Evolutionary conservation across 345 rosid genomes (phyloP).

Genomic region (Luvunga scandens): DNA sequence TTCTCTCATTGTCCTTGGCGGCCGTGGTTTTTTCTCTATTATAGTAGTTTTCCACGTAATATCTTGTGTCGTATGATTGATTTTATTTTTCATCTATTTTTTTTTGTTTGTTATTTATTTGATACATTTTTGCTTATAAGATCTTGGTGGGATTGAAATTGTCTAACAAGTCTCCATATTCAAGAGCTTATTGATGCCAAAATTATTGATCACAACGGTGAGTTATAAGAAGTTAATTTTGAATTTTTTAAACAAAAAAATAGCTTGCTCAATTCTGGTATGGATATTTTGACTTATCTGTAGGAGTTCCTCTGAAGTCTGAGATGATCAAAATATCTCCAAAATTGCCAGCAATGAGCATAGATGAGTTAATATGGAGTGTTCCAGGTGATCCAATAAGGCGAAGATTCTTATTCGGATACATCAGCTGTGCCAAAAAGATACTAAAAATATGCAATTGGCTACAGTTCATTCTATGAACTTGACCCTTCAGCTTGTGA

Average conservation of each 20-base stretch:
- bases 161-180: not conserved
- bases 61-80: too few species aligned
- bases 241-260: too few species aligned
- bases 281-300: too few species aligned
- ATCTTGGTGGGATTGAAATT: too few species aligned
- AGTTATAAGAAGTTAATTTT: not conserved
- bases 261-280: too few species aligned
- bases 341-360: slow-evolving; percentile 1
- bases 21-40: too few species aligned
- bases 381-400: not conserved
- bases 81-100: too few species aligned
- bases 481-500: slow-evolving; percentile 18
- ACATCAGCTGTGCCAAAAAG: not conserved
- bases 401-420: not conserved
- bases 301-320: not conserved
- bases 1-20: too few species aligned
- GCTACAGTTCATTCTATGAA: slow-evolving; percentile 16
- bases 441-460: not conserved
- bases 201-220: not conserved
- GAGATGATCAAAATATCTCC: not conserved
- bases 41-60: too few species aligned
- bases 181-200: not conserved
- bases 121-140: too few species aligned
- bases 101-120: too few species aligned
- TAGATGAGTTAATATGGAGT: slow-evolving; percentile 14